phyloP scores from a whole-genome alignment of 2,329 filamentous ascomycete species.

The Cryphonectria naterciae region DNA sequence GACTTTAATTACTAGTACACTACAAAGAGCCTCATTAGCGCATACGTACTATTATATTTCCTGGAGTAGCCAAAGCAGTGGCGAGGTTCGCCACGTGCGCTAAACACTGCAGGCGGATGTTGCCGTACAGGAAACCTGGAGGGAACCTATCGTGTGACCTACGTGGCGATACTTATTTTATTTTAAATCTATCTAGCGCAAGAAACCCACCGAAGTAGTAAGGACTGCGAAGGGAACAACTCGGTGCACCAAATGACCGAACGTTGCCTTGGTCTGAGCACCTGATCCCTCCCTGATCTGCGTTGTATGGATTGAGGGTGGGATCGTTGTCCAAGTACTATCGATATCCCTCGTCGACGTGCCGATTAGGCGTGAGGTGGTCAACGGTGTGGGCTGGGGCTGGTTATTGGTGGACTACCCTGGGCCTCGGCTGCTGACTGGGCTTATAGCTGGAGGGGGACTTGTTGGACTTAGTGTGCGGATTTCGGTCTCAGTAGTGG shows the following conservation, averaged over 20 bases:
- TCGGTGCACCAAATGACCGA: background rate
- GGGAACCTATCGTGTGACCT: background rate
- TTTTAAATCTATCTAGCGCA: background rate
- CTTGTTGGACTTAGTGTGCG: background rate
- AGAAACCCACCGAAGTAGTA: background rate
- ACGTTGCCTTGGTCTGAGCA: background rate
- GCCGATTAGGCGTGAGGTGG: background rate
- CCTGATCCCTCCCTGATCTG: background rate
- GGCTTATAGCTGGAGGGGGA: background rate
- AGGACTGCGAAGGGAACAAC: background rate
- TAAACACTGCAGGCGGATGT: background rate
- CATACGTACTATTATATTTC: background rate
- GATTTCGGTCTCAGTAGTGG: background rate
- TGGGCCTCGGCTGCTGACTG: constrained; percentile 9
- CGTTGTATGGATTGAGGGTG: background rate
- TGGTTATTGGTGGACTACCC: constrained; percentile 10
- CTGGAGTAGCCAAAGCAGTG: background rate
- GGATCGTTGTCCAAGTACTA: background rate
- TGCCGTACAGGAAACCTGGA: background rate
- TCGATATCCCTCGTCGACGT: background rate
- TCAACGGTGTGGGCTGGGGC: background rate
- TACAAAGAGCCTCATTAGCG: background rate
- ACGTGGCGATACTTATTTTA: background rate
- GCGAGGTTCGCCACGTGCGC: background rate
- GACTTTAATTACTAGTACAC: background rate